Base-by-base conservation (phyloP, 768 basidiomycete species). In the Naganishia onofrii region DNA sequence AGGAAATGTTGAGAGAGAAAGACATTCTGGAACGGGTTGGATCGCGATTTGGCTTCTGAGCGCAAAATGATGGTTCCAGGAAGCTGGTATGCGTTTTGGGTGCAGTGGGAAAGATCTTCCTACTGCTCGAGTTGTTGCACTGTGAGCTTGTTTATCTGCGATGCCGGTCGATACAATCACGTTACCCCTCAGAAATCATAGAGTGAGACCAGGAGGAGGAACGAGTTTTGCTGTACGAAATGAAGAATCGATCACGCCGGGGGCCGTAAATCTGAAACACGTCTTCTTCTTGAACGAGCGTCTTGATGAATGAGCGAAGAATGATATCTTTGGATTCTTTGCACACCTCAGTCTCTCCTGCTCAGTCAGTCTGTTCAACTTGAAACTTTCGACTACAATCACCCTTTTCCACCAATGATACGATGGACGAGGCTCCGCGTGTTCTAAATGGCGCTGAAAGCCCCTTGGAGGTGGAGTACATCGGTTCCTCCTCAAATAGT, bases 181-280 rank as follows among this genome's bases (percentile, higher is more conserved):
- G n/a, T n/a, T n/a, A n/a, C n/a, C n/a, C n/a, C n/a, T n/a, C n/a
- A n/a, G n/a, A n/a, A n/a, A n/a, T n/a, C n/a, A n/a, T n/a, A n/a
- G n/a, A n/a, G n/a, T n/a, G n/a, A n/a, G 10, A 38, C 21, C 19
- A 58, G n/a, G 57, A 31, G 34, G 57, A 58, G 4, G 34, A 58
- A 46, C 38, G 15, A 58, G 48, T 51, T 51, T 51, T 51, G 48
- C 48, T 34, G 34, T n/a, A 38, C 32, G 42, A 42, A 42, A 42
- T 42, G 42, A 42, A 42, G 42, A 42, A 7, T 42, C 42, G 42
- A 8, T 42, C 42, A 15, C 42, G 9, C 15, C 57, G 57, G 57
- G 36, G 12, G 57, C 57, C 60, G 38, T 21, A 36, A 38, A 29
- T 63, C 38, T 63, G 60, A 63, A 63, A 63, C 60, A 63, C 60